Base-by-base conservation (phyloP, 2,329 filamentous ascomycete species). In the Sarocladium brachiariae region DNA sequence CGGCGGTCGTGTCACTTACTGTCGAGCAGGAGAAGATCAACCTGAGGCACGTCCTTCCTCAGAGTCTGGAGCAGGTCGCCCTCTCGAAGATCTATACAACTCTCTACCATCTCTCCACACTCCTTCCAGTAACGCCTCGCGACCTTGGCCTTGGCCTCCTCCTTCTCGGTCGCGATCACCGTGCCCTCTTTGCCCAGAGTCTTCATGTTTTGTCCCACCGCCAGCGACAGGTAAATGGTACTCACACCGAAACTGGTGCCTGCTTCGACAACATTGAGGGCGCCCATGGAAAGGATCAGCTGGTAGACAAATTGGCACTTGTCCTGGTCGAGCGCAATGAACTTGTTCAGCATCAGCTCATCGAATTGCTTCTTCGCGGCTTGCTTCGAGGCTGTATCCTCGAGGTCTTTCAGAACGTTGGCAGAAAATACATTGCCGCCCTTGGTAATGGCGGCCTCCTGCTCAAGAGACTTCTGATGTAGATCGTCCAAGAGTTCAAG, bases 81-180 rank as follows among this genome's bases (percentile, higher is more conserved):
- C 52, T 75, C 76, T 4, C 80, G 64, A 21, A 84, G 62, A 24
- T 83, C 79, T 57, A 84, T 80, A 57, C 68, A 66, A 3, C 60
- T 58, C 50, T 70, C 69, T 1, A 83, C 68, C 13, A 70, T 69
- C 1, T 70, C 63, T 0, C 78, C 80, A 2, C 72, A 72, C 48
- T 68, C 61, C 23, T 61, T 63, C 80, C 81, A 84, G 57, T 83
- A 63, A 55, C 68, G 63, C n/a, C 67, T 67, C 5, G 81, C 80
- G 46, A 59, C 62, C 2, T 55, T 64, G 0, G 78, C 78, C 62
- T 84, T 84, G 5, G 57, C 60, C 0, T 65, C 59, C 59, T 84
- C 81, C 23, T 81, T 74, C 62, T 84, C 81, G 0, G 81, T 84
- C 0, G 73, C 80, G 57, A 84, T 76, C 0, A 84, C 79, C 49